Percentiles rank a stretch among this genome's conserved stretches.
Evolutionary conservation across 2,329 filamentous ascomycete genomes (phyloP).

Genomic region (Westerdykella sp.): DNA sequence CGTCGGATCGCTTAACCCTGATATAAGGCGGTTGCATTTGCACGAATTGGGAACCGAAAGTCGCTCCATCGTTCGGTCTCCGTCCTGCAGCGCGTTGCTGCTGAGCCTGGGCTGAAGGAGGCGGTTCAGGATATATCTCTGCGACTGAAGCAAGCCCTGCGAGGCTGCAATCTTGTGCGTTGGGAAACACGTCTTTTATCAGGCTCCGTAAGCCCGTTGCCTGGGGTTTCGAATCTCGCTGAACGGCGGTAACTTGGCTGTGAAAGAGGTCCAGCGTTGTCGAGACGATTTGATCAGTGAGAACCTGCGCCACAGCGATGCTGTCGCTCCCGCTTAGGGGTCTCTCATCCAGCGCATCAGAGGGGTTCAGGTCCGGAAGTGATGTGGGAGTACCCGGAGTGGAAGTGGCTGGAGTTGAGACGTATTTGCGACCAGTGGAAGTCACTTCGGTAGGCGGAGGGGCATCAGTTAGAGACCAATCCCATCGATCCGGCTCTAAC

Average conservation of each 20-base stretch:
- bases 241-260: conserved; percentile 8
- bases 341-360: conserved; percentile 24
- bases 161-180: conserved; percentile 28
- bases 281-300: conserved; percentile 63
- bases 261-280: conserved; percentile 39
- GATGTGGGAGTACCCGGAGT: conserved; percentile 32
- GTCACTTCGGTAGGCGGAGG: conserved; percentile 21
- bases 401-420: conserved; percentile 18
- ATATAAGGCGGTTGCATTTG: conserved; percentile 63
- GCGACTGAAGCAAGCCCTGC: conserved; percentile 33
- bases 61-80: conserved; percentile 24
- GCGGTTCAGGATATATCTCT: conserved; percentile 41
- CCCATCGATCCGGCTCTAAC: conserved; percentile 31
- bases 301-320: conserved; percentile 61
- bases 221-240: background rate
- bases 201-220: conserved; percentile 15
- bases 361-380: conserved; percentile 19
- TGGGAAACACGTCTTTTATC: conserved; percentile 27
- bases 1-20: conserved; percentile 64
- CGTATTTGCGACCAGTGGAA: conserved; percentile 17
- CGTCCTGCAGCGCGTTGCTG: conserved; percentile 26
- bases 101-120: conserved; percentile 30
- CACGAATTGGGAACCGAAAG: conserved; percentile 26
- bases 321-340: conserved; percentile 50
- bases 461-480: conserved; percentile 33